Evolutionary conservation across 805 yeast genomes (phyloP).

Genomic region (Candida corydali): DNA sequence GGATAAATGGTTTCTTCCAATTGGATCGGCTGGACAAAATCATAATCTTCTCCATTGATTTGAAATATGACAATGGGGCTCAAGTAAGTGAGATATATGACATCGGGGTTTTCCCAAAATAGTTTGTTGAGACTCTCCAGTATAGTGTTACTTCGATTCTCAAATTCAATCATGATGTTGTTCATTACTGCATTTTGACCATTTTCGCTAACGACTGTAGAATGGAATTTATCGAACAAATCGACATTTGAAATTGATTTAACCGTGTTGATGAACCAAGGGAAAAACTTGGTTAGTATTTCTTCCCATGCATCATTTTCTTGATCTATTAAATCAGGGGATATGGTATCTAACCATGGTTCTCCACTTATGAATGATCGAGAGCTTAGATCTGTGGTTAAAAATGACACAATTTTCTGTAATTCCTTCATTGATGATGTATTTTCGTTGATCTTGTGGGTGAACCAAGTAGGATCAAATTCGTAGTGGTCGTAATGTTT

Average conservation of each 20-base stretch:
- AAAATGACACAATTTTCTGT: conserved; percentile 21
- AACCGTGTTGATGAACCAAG: not conserved
- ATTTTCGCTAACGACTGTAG: conserved; percentile 22
- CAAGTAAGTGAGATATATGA: conserved; percentile 21
- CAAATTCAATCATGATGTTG: conserved; percentile 31
- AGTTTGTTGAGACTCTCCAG: conserved; percentile 30
- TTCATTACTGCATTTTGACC: conserved; percentile 17
- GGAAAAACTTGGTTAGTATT: conserved; percentile 9
- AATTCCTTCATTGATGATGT: conserved; percentile 16
- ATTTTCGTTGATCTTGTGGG: conserved; percentile 8
- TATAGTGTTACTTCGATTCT: conserved; percentile 20
- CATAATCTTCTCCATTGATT: conserved; percentile 22
- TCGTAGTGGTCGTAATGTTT: conserved; percentile 12
- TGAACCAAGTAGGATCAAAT: conserved; percentile 17
- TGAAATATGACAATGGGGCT: conserved; percentile 30
- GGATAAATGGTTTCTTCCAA: conserved; percentile 33
- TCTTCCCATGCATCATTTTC: conserved; percentile 20
- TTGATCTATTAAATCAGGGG: conserved; percentile 14
- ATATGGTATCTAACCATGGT: conserved; percentile 14
- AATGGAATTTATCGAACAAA: conserved; percentile 17
- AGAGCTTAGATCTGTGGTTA: conserved; percentile 12
- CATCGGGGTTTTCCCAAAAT: conserved; percentile 33
- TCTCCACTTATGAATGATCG: conserved; percentile 21
- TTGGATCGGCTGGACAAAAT: conserved; percentile 15
- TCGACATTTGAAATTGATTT: conserved; percentile 4